Conservation (phyloP, 768 basidiomycete genomes). For the Rhodosporidiobolus odoratus region DNA sequence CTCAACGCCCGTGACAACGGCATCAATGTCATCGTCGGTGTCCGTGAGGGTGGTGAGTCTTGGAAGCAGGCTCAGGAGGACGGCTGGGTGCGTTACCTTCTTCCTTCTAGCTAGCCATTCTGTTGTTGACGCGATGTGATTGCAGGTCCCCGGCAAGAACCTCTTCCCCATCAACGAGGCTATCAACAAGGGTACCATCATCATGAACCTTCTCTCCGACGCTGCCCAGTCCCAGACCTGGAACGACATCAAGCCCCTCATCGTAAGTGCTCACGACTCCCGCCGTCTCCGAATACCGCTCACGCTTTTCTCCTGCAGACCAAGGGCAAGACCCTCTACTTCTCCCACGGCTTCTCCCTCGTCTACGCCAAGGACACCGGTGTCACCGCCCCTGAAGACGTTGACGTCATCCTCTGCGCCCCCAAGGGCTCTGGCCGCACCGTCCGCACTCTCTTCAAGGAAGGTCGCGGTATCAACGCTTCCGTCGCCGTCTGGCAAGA, state of each 20-base stretch:
- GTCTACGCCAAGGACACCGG: constrained; percentile 97
- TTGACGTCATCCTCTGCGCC: constrained; percentile 98
- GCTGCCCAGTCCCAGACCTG: constrained; percentile 98
- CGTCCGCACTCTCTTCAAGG: constrained; percentile 98
- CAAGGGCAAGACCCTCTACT: constrained; percentile 99
- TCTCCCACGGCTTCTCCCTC: constrained; percentile 98
- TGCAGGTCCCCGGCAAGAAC: constrained; percentile 85
- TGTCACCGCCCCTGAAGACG: constrained; percentile 81
- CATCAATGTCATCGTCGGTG: constrained; percentile 96
- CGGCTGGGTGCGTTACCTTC: constrained; percentile 68
- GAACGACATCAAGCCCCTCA: constrained; percentile 79
- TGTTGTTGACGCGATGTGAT: not conserved
- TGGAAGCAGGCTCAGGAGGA: constrained; percentile 94
- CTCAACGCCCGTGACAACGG: constrained; percentile 99
- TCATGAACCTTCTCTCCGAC: constrained; percentile 99
- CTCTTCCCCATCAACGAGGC: constrained; percentile 98
- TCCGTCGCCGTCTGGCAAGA: constrained; percentile 94
- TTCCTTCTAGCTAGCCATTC: not conserved
- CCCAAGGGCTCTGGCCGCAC: constrained; percentile 99
- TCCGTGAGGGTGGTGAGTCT: constrained; percentile 90
- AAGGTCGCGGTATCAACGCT: constrained; percentile 97
- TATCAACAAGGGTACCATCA: constrained; percentile 88
- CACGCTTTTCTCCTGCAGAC: constrained; percentile 50
- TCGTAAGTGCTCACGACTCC: constrained; percentile 47
- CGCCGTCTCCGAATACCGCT: not conserved